A percentile compares a stretch with the other conserved stretches of the same genome.
Conservation (phyloP, 352 stramenopile species). For the Thalassiosira exigua region DNA sequence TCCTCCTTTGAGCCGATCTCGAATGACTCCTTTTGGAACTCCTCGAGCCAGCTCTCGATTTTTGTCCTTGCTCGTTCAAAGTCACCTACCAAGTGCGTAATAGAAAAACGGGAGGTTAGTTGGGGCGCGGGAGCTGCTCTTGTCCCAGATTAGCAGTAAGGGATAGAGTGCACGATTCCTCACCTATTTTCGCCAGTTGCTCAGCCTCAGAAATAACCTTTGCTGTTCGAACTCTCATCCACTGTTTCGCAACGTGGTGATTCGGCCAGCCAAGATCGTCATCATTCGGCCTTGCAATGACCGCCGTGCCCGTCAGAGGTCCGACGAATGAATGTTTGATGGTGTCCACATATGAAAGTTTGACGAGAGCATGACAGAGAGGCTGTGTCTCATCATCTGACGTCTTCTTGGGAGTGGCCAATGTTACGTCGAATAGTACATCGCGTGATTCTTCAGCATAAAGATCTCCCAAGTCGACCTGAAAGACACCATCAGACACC, state of each 20-base stretch:
- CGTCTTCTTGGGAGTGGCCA: conserved; percentile 30
- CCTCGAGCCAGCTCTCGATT: conserved; percentile 37
- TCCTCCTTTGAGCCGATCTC: conserved; percentile 39
- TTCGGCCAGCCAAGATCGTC: conserved; percentile 50
- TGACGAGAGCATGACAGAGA: conserved; percentile 38
- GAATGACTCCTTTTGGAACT: conserved; percentile 50
- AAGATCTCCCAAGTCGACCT: conserved; percentile 64
- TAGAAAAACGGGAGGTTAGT: too few species aligned
- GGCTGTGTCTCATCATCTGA: conserved; percentile 6
- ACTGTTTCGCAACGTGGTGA: conserved; percentile 51
- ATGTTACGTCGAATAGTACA: conserved; percentile 57
- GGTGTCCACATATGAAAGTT: conserved; percentile 57
- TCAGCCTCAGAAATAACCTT: conserved; percentile 40
- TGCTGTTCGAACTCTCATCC: conserved; percentile 52
- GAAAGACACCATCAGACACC: conserved; percentile 45
- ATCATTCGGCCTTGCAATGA: conserved; percentile 48
- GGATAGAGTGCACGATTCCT: too few species aligned
- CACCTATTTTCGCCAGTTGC: conserved; percentile 39
- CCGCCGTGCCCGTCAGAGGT: conserved; percentile 22
- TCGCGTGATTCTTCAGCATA: conserved; percentile 65
- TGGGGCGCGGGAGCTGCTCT: too few species aligned
- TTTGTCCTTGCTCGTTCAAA: conserved; percentile 44
- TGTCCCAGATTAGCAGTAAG: too few species aligned
- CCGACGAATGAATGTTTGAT: conserved; percentile 44
- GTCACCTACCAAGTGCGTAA: too few species aligned